Conservation (phyloP, 2,329 filamentous ascomycete genomes). For the Purpureocillium lavendulum region DNA sequence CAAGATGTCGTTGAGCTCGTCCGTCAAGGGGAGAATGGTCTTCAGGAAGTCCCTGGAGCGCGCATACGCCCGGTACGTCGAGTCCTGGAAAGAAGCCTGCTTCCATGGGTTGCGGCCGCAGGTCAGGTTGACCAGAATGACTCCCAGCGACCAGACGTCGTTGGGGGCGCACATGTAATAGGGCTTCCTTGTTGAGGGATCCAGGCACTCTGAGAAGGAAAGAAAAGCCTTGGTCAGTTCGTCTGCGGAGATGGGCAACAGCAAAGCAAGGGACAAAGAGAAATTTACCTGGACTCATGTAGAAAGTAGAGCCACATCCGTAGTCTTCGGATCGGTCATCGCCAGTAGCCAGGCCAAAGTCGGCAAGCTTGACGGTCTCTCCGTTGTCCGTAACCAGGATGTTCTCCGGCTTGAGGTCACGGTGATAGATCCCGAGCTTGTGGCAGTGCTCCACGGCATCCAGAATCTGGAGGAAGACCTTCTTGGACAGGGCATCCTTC, state of each 20-base stretch:
- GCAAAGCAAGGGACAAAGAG: conserved; percentile 7
- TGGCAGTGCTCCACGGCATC: conserved; percentile 97
- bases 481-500: conserved; percentile 81
- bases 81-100: conserved; percentile 85
- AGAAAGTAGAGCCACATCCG: conserved; percentile 96
- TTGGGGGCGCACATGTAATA: conserved; percentile 91
- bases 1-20: conserved; percentile 83
- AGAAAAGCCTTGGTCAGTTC: conserved; percentile 8
- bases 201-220: conserved; percentile 65
- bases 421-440: conserved; percentile 85
- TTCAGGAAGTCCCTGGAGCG: conserved; percentile 81
- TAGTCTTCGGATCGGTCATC: conserved; percentile 84
- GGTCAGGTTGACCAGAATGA: conserved; percentile 94
- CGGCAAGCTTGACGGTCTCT: conserved; percentile 86
- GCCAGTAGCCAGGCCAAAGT: conserved; percentile 90
- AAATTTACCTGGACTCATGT: conserved; percentile 97
- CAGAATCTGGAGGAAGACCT: conserved; percentile 88
- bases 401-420: conserved; percentile 97
- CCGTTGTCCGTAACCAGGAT: conserved; percentile 86
- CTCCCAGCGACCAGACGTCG: conserved; percentile 96
- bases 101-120: conserved; percentile 99
- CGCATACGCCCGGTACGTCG: conserved; percentile 86
- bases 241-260: background rate
- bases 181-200: conserved; percentile 64
- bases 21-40: conserved; percentile 83